Evolutionary conservation across 768 basidiomycete genomes (phyloP).

Genomic region (Tylopilus sp.): DNA sequence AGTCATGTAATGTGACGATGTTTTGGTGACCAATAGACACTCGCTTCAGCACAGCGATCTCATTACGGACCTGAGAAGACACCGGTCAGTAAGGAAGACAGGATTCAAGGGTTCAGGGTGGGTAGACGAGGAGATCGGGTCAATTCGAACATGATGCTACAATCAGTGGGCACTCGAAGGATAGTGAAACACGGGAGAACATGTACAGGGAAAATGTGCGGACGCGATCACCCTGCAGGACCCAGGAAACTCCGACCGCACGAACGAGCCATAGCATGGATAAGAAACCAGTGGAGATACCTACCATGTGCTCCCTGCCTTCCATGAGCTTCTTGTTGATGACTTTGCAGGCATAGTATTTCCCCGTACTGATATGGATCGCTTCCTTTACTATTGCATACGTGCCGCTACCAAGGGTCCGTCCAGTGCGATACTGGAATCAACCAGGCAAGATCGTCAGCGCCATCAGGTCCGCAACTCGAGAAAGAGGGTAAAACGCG

Average conservation of each 20-base stretch:
- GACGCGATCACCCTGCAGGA: conserved; percentile 2
- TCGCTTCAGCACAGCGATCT: conserved; percentile 91
- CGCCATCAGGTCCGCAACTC: not conserved
- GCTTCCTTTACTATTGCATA: conserved; percentile 97
- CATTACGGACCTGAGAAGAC: conserved; percentile 78
- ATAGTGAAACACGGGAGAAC: not conserved
- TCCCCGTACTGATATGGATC: conserved; percentile 85
- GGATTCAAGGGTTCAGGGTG: conserved; percentile 15
- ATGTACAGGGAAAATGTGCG: conserved; percentile 2
- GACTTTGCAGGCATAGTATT: conserved; percentile 99
- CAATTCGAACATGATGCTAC: conserved; percentile 1
- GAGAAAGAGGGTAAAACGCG: not conserved
- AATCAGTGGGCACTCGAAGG: conserved; percentile 10
- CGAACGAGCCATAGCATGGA: conserved; percentile 6
- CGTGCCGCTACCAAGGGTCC: conserved; percentile 86
- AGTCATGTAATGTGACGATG: conserved; percentile 92
- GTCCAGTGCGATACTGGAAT: conserved; percentile 78
- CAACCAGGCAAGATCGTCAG: conserved; percentile 6
- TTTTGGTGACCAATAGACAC: conserved; percentile 88
- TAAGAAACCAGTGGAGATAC: conserved; percentile 21
- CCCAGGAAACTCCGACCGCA: not conserved
- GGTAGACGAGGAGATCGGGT: not conserved
- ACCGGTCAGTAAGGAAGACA: conserved; percentile 8
- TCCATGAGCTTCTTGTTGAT: conserved; percentile 99
- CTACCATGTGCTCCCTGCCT: conserved; percentile 95